Conservation (phyloP, 2,329 filamentous ascomycete species). For the Colletotrichum cordylinicola region DNA sequence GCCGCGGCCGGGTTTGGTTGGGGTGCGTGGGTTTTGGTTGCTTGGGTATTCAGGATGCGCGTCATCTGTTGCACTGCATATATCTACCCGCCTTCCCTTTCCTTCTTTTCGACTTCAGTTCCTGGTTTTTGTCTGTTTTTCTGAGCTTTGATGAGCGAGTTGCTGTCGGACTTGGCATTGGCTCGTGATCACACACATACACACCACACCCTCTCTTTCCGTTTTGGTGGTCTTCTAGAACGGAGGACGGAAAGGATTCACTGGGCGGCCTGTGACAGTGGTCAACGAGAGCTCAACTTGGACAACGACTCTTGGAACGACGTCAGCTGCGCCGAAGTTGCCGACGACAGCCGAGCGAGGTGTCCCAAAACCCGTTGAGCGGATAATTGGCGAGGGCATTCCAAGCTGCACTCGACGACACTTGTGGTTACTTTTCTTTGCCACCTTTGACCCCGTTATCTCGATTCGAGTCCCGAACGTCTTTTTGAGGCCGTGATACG, state of each 20-base stretch:
- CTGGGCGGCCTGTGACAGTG: background rate
- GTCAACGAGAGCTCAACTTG: background rate
- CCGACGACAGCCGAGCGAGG: background rate
- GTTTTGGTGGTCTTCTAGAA: background rate
- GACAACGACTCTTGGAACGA: background rate
- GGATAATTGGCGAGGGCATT: background rate
- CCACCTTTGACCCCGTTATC: background rate
- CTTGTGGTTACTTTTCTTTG: background rate
- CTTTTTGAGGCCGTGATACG: background rate
- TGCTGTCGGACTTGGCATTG: background rate
- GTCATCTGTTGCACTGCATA: slow-evolving; percentile 12
- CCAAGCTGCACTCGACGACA: background rate
- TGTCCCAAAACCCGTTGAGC: background rate
- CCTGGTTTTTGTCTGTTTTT: background rate
- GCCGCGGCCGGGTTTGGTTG: background rate
- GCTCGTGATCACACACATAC: background rate
- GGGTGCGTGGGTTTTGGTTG: background rate
- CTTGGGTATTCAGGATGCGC: background rate
- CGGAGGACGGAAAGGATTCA: background rate
- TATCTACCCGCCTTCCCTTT: background rate
- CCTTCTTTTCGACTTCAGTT: background rate
- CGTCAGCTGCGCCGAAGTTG: background rate
- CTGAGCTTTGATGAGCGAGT: background rate
- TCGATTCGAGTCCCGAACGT: background rate
- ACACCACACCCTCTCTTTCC: background rate